A percentile compares a stretch with the other conserved stretches of the same genome.
phyloP scores from a whole-genome alignment of 306 rosid genomes.

The Cotoneaster glaucophyllus region DNA sequence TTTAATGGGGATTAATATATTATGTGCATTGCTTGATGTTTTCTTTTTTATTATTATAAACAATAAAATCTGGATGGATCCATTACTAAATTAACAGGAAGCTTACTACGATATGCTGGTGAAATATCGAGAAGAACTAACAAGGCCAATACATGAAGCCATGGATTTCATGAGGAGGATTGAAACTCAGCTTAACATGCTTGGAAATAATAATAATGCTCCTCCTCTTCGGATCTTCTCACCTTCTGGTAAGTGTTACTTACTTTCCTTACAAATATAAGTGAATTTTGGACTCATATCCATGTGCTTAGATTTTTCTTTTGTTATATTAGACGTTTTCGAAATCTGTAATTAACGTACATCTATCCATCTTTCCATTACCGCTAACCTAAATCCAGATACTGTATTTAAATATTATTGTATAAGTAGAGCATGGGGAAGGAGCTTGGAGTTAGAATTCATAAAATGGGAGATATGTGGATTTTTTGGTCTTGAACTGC shows the following conservation, averaged over 20 bases:
- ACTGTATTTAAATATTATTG: background rate
- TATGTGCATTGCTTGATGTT: background rate
- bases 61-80: background rate
- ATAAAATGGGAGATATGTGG: background rate
- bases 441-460: background rate
- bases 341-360: background rate
- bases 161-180: constrained; percentile 90
- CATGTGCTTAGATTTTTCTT: background rate
- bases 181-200: constrained; percentile 75
- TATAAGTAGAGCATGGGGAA: background rate
- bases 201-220: constrained; percentile 26
- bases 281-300: background rate
- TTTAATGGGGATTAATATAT: background rate
- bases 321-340: background rate
- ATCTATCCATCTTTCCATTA: background rate
- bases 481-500: constrained; percentile 7
- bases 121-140: constrained; percentile 81
- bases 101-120: constrained; percentile 93
- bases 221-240: constrained; percentile 62
- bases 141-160: constrained; percentile 93
- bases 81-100: constrained; percentile 39
- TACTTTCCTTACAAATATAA: background rate
- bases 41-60: background rate
- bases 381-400: background rate
- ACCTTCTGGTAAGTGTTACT: constrained; percentile 39